Evolutionary conservation across 768 basidiomycete genomes (phyloP).

Genomic region (Glaciozyma antarctica): DNA sequence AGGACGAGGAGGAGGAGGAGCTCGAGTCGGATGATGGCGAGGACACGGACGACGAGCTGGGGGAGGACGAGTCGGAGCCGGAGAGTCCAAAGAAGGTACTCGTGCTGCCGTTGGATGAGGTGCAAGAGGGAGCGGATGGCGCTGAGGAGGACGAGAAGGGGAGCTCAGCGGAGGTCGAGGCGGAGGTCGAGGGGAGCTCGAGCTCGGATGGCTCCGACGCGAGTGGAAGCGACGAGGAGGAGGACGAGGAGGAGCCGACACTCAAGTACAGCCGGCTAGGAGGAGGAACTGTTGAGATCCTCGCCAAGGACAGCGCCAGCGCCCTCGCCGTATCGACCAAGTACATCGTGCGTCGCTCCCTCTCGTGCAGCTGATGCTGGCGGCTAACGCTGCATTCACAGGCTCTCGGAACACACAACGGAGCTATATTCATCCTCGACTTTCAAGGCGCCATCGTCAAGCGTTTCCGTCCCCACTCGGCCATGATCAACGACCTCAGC

Average conservation of each 20-base stretch:
- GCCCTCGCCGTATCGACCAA: constrained; percentile 66
- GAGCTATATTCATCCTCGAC: constrained; percentile 80
- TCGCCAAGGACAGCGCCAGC: constrained; percentile 83
- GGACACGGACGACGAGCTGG: background rate
- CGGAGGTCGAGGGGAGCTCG: background rate
- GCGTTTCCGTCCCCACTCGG: constrained; percentile 80
- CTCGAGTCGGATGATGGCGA: background rate
- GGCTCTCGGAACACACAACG: constrained; percentile 86
- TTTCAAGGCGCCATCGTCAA: constrained; percentile 70
- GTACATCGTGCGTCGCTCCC: constrained; percentile 52
- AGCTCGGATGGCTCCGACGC: constrained; percentile 20
- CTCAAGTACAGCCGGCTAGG: constrained; percentile 81
- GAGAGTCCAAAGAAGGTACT: no score
- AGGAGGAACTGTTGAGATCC: constrained; percentile 60
- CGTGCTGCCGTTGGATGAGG: no score
- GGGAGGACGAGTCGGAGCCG: background rate
- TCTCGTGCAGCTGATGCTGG: background rate
- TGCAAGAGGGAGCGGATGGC: constrained; percentile 33
- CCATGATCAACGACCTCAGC: constrained; percentile 73
- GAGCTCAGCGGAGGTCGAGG: constrained; percentile 14
- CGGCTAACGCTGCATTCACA: constrained; percentile 36
- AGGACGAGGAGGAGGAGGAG: background rate
- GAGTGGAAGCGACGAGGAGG: constrained; percentile 39
- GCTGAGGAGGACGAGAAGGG: constrained; percentile 30
- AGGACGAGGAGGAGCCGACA: constrained; percentile 59